phyloP scores from a whole-genome alignment of 2,329 filamentous ascomycete genomes.

The Pseudocercospora fuligena region DNA sequence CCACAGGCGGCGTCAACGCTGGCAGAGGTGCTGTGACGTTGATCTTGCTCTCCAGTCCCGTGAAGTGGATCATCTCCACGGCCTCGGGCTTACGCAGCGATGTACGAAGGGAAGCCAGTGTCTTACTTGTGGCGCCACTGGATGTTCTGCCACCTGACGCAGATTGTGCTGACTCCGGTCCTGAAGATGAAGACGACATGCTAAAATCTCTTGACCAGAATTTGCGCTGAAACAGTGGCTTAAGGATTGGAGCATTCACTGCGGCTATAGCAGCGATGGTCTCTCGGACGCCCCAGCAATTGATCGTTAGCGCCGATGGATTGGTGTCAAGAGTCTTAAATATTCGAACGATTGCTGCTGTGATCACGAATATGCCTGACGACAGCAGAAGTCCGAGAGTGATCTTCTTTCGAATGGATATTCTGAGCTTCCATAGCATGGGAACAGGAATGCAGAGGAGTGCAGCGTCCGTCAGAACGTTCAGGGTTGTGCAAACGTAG shows the following conservation, averaged over 20 bases:
- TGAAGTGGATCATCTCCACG: conserved; percentile 9
- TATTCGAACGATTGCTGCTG: conserved; percentile 42
- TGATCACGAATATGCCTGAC: conserved; percentile 45
- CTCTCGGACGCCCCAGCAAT: conserved; percentile 47
- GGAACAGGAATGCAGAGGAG: conserved; percentile 44
- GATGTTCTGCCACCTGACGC: conserved; percentile 12
- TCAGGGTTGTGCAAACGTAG: conserved; percentile 38
- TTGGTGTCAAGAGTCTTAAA: conserved; percentile 38
- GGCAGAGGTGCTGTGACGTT: background rate
- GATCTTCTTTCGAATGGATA: conserved; percentile 41
- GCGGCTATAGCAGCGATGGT: conserved; percentile 45
- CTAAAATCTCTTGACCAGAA: conserved; percentile 39
- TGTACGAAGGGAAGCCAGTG: conserved; percentile 2
- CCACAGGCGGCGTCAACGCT: background rate
- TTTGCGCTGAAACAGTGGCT: conserved; percentile 35
- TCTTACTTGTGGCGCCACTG: conserved; percentile 17
- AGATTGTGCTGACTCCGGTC: background rate
- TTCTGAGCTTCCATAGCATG: conserved; percentile 41
- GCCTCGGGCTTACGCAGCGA: conserved; percentile 14
- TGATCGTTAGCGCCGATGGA: conserved; percentile 42
- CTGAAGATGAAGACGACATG: background rate
- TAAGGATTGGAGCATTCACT: conserved; percentile 43
- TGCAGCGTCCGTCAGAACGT: conserved; percentile 41
- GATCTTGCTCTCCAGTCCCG: background rate
- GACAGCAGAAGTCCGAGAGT: conserved; percentile 41